Evolutionary conservation across 768 basidiomycete species (phyloP), one percentile per base, ranked within the genome.

Genomic region (Mrakia hoshinonis): DNA sequence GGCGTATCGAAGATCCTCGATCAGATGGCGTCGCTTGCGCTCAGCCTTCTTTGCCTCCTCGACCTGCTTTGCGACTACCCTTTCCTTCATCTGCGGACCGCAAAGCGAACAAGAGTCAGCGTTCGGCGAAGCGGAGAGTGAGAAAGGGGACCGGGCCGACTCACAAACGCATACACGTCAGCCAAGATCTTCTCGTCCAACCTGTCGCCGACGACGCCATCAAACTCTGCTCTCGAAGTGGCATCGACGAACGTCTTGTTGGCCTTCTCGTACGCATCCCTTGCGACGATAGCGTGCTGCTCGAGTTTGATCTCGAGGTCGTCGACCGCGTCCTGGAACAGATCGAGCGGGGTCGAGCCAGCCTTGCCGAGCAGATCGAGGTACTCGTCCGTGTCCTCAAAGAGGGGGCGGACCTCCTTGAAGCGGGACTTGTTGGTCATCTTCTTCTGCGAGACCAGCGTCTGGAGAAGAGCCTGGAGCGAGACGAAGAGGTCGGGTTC

Each of bases 1-100:
- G 0, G 94, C 96, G 81, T 98, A 96, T 7, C 96, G 88, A 47
- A 99, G 83, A 77, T 98, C 96, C 79, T 99, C 96, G 76, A 96
- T 91, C 73, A 92, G 80, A 79, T 95, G 90, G 34, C 94, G 85
- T 70, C 88, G 86, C 76, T 85, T 87, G 70, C 92, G 84, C 80
- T 98, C 96, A 0, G 87, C 81, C 46, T 81, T 75, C 11, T 92
- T 83, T 78, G 86, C 90, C 79, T 97, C 96, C 20, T 92, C 90
- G 2, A 89, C 88, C 46, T 89, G 88, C 73, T 87, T 87, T 79
- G 86, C 89, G 51, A 86, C 72, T 15, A 89, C 88, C 68, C 83
- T 83, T 10, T 87, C 85, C 66, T 86, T 89, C 26, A 97, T 77
- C 93, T 96, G 74, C n/a, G 20, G 18, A 62, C 24, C 43, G 38